Percentiles rank a stretch among this genome's conserved stretches.
These are phyloP conservation scores for Pelagophyceae sp. DNA, from an alignment of 352 stramenopile genomes.

Conservation along the genomic window DNA sequence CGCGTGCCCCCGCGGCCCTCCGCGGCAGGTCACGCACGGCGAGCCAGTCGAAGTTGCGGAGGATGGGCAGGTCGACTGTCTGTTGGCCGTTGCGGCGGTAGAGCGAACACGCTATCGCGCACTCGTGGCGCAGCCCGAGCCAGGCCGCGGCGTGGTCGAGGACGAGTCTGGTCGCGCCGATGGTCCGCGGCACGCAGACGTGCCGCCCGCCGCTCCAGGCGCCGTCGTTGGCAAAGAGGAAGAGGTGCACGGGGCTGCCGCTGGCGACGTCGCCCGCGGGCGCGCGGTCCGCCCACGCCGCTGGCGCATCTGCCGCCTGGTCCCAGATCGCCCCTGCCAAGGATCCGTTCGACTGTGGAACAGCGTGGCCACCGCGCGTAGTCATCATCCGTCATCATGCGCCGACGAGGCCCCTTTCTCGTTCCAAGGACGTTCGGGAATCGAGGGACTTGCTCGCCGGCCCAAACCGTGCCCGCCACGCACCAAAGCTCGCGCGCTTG, in stretches of 20 bases:
- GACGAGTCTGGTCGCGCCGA: background rate
- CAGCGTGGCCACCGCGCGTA: background rate
- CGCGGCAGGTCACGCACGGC: background rate
- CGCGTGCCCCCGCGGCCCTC: too few species aligned
- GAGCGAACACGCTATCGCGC: background rate
- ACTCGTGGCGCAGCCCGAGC: background rate
- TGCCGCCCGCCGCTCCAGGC: background rate
- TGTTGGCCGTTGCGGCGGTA: background rate
- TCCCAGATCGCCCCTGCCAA: background rate
- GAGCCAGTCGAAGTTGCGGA: background rate
- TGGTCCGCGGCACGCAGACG: background rate
- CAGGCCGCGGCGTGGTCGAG: background rate
- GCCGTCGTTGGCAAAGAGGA: constrained; percentile 12
- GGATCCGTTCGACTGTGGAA: too few species aligned
- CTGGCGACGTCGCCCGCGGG: background rate
- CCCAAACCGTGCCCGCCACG: too few species aligned
- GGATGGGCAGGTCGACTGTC: background rate
- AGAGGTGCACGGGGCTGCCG: background rate
- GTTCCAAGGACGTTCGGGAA: background rate
- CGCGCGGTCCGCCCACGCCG: background rate
- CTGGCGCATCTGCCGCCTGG: background rate
- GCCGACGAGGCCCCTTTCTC: background rate
- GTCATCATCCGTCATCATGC: background rate
- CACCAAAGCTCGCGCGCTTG: background rate
- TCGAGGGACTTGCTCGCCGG: background rate